Base-by-base conservation (phyloP, 2,329 filamentous ascomycete genomes). In the Exserohilum rostratum region DNA sequence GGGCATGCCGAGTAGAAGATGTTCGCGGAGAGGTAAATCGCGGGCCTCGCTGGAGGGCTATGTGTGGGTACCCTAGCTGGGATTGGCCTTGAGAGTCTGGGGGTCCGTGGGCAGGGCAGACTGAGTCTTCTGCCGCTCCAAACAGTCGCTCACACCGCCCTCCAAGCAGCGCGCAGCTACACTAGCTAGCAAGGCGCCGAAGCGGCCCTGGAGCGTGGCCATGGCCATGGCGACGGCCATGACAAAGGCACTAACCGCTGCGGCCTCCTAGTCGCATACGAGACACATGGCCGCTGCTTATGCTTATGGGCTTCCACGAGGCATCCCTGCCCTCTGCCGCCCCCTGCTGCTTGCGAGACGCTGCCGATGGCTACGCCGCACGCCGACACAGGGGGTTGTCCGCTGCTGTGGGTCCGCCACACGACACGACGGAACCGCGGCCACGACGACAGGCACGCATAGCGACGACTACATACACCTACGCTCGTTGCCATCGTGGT, bases 41-140 rank as follows among this genome's bases (percentile, higher is more conserved):
- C 64, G 64, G 62, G 65, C 64, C 58, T 64, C 64, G 64, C 60
- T 57, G 64, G 68, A 64, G 66, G 64, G 68, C 62, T 55, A 67
- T 63, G 65, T 65, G 71, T 69, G 69, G 69, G 67, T 67, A 72
- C 68, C 61, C 65, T 70, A 67, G 69, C 69, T 67, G 66, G 68
- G 68, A 70, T 70, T 58, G 64, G 54, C 57, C 58, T 56, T 57
- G 46, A 40, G 45, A 39, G 51, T 50, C 53, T 64, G 59, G 61
- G 57, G 61, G 55, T 55, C 59, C 59, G 63, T 66, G 62, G 53
- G 50, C 57, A 56, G 45, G 46, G 22, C 22, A 25, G 22, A 4
- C 4, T 7, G 57, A 58, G 56, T 61, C 62, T 66, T 65, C 65
- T 69, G 57, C 67, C 59, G 60, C 61, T 53, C 51, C 22, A 43